Percentiles rank a stretch among this genome's conserved stretches.
phyloP scores from a whole-genome alignment of 352 stramenopile genomes.

The Pilasporangium apinafurcum region DNA sequence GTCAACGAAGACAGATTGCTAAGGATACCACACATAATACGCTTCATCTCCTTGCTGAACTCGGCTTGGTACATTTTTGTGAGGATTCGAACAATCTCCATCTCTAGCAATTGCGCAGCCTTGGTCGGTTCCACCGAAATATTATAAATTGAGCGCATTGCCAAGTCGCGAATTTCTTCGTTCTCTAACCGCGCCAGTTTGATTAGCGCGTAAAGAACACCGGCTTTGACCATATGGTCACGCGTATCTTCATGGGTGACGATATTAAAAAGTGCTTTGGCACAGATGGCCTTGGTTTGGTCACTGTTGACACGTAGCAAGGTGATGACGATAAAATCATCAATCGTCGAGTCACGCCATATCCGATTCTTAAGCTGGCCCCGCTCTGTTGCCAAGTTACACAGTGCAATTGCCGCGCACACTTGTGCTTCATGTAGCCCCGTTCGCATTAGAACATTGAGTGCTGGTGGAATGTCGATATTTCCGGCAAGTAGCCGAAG shows the following conservation, averaged over 20 bases:
- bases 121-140: conserved; percentile 48
- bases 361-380: conserved; percentile 23
- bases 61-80: conserved; percentile 72
- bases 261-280: conserved; percentile 82
- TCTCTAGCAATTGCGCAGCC: conserved; percentile 53
- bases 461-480: conserved; percentile 45
- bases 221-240: conserved; percentile 65
- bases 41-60: conserved; percentile 73
- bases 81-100: conserved; percentile 76
- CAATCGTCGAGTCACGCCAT: conserved; percentile 62
- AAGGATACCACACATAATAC: conserved; percentile 65
- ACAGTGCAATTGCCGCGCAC: conserved; percentile 80
- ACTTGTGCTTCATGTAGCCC: conserved; percentile 78
- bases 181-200: conserved; percentile 77
- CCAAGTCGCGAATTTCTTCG: conserved; percentile 67
- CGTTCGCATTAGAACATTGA: conserved; percentile 83
- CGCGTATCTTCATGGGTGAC: conserved; percentile 72
- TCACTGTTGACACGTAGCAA: conserved; percentile 78
- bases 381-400: conserved; percentile 71
- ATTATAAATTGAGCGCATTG: conserved; percentile 73
- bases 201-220: conserved; percentile 79
- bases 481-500: conserved; percentile 38
- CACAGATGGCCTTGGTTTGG: conserved; percentile 78
- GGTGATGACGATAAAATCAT: conserved; percentile 86
- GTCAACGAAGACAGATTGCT: conserved; percentile 53